Evolutionary conservation across 345 rosid genomes (phyloP).

Genomic region (Trapa incisa): DNA sequence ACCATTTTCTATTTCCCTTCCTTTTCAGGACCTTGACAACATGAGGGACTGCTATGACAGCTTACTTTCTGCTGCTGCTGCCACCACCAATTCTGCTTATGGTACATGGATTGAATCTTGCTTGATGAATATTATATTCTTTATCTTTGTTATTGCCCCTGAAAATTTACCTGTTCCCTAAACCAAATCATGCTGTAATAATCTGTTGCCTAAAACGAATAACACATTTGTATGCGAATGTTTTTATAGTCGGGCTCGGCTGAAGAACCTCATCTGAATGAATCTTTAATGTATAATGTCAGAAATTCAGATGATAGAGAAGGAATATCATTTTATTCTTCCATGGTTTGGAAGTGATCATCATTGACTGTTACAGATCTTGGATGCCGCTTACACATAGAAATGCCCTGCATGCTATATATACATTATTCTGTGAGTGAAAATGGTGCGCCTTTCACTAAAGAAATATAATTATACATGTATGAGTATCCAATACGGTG

Average conservation of each 20-base stretch:
- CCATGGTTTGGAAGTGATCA: neutral
- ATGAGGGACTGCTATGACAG: constrained; percentile 91
- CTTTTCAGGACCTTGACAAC: constrained; percentile 57
- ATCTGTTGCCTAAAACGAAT: neutral
- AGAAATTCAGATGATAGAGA: neutral
- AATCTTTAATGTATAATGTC: neutral
- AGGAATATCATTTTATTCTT: neutral
- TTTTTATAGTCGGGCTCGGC: neutral
- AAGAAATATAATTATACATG: neutral
- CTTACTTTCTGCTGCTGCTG: constrained; percentile 88
- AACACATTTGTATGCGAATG: neutral
- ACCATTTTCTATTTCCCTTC: neutral
- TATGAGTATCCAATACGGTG: neutral
- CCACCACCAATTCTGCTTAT: constrained; percentile 82
- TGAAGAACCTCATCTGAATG: neutral
- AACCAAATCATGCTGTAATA: neutral
- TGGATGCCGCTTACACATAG: neutral
- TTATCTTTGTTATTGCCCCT: neutral
- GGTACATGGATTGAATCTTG: constrained; percentile 25
- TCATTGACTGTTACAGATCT: neutral
- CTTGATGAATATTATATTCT: neutral
- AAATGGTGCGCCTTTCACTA: neutral
- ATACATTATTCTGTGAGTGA: neutral
- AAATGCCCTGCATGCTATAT: neutral
- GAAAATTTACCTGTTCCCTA: neutral